Base-by-base conservation (phyloP, 1,284 basidiomycete genomes). In the Chalciporus sp. region DNA sequence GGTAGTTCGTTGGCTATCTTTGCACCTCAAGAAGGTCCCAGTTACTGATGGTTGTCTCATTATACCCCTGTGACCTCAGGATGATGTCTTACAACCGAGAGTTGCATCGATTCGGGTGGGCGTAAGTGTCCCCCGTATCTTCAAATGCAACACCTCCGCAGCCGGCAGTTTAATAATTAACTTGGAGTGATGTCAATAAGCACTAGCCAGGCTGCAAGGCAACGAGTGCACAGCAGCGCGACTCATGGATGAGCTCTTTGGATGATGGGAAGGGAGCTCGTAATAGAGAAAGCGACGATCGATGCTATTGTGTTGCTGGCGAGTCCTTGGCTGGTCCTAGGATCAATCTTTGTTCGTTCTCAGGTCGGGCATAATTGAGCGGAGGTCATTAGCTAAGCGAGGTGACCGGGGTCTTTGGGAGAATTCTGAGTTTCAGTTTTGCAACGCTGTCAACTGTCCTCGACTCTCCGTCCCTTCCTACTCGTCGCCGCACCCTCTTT, bases 391-490 rank as follows among this genome's bases (percentile, higher is more conserved):
- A 61, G 20, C 26, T 70, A 70, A 70, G 16, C 0, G 1, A 7
- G 8, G 56, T 71, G 7, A 28, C 4, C 44, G 57, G 66, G 59
- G 70, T 71, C 67, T 60, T 71, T 63, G 69, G 37, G 70, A 71
- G 68, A 72, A 68, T 68, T 66, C 58, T 56, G 65, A 51, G 65
- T 67, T 66, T 70, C 59, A 56, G 57, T 67, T 71, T 64, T 69
- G 67, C 66, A 71, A 69, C 64, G 65, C 65, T 68, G 56, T 51
- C 37, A 55, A 47, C 53, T 65, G 68, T 55, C 65, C 64, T 66
- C 51, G 59, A 63, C 63, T 62, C 58, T 56, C 59, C 59, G 58
- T 64, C 63, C 59, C 52, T 58, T 59, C 58, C 60, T 60, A 45
- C 57, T 61, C 61, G 57, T 58, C 68, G 56, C 56, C 55, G 47